Base-by-base conservation (phyloP, 1,139 yeast species). In the Wickerhamomyces sp. region DNA sequence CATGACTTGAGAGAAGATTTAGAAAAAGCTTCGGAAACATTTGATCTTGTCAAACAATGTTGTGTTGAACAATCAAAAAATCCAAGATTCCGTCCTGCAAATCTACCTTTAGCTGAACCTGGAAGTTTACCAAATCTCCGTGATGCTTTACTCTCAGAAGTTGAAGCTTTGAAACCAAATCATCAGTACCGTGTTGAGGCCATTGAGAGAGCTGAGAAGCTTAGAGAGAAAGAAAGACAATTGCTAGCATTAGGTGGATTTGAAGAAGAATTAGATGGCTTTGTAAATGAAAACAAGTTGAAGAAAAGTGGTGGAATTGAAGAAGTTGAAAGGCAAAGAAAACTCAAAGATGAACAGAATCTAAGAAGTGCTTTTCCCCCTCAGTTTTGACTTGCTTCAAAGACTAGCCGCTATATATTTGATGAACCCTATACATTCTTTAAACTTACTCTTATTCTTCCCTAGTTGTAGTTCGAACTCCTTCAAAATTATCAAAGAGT, bases 281-380 rank as follows among this genome's bases (percentile, higher is more conserved):
- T 89, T 70, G 96, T 91, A 6, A 90, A 74, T 10, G 93, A 83
- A 43, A 75, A 78, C 35, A 84, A 76, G 58, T 71, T 90, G 48
- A 88, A 86, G 59, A 84, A 79, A 53, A 79, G 89, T 31, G 98
- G 97, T 4, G 97, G 98, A 3, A 76, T 90, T 36, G 94, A 84
- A 49, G 97, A 90, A 56, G 69, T 88, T 18, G 98, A 91, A 57
- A 73, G 89, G 47, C 59, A 73, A 43, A 72, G 96, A 52, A 74
- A 72, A 57, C 67, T 75, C 49, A 83, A 84, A 50, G 96, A 91
- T 64, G 76, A 72, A 43, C 83, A 81, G 53, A 84, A 84, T 57
- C 63, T 84, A 48, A 79, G 81, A 55, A 77, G 68, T 26, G 66
- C 63, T 34, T 68, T 71, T 48, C 67, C 66, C 8, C 59, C 62